A percentile compares a stretch with the other conserved stretches of the same genome.
These are phyloP conservation scores for Dipteronia dyeriana DNA, from an alignment of 345 rosid genomes.

Conservation along the genomic window DNA sequence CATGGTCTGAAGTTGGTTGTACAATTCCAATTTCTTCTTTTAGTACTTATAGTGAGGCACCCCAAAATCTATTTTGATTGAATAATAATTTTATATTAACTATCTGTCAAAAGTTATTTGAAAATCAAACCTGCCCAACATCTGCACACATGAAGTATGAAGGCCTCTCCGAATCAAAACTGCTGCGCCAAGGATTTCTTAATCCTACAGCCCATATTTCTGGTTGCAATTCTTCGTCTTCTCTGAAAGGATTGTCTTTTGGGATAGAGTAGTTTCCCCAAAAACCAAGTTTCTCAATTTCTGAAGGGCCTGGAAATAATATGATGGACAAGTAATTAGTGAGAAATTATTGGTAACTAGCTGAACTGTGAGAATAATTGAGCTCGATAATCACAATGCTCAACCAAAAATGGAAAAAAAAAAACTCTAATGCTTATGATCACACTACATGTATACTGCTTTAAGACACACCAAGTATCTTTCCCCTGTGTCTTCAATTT, in stretches of 20 bases:
- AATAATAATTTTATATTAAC: neutral
- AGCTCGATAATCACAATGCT: neutral
- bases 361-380: constrained; percentile 13
- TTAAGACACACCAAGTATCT: no score
- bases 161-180: constrained; percentile 73
- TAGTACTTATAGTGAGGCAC: neutral
- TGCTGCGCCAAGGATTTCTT: constrained; percentile 85
- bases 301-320: constrained; percentile 47
- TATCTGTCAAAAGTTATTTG: neutral
- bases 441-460: neutral
- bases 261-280: constrained; percentile 92
- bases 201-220: constrained; percentile 82
- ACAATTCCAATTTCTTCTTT: neutral
- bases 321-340: constrained; percentile 10
- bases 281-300: constrained; percentile 50
- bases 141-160: constrained; percentile 87
- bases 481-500: no score
- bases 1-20: no score
- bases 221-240: constrained; percentile 49
- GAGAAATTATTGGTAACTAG: neutral
- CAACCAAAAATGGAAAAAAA: neutral
- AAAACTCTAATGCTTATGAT: neutral
- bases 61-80: neutral
- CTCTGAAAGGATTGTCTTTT: constrained; percentile 59
- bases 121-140: constrained; percentile 68